Percentiles rank a stretch among this genome's conserved stretches.
phyloP scores from a whole-genome alignment of 331 rosid genomes.

The Saraca asoca region DNA sequence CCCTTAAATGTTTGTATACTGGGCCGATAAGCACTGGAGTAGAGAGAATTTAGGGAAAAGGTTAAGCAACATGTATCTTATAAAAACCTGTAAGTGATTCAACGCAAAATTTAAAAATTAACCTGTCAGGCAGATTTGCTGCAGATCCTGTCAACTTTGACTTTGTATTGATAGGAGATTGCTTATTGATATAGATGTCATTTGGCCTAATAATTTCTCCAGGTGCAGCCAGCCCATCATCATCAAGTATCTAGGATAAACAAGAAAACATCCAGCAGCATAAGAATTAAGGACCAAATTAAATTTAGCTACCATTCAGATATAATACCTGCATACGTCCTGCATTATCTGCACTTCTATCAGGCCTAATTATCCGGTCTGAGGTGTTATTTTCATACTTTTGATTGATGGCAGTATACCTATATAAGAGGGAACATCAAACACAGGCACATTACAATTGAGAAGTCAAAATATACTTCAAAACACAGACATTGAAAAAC shows the following conservation, averaged over 20 bases:
- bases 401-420: slow-evolving; percentile 57
- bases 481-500: slow-evolving; percentile 17
- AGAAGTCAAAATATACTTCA: not conserved
- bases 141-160: slow-evolving; percentile 32
- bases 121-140: slow-evolving; percentile 64
- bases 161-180: slow-evolving; percentile 63
- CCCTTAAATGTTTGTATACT: slow-evolving; percentile 55
- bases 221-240: slow-evolving; percentile 94
- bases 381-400: slow-evolving; percentile 60
- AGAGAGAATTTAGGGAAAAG: slow-evolving; percentile 27
- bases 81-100: slow-evolving; percentile 8
- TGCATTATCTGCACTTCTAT: slow-evolving; percentile 45
- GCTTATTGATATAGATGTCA: slow-evolving; percentile 71
- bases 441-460: slow-evolving; percentile 7
- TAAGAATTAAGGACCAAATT: not conserved
- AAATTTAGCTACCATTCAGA: not conserved
- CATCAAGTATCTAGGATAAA: slow-evolving; percentile 69
- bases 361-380: slow-evolving; percentile 73
- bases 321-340: slow-evolving; percentile 64
- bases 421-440: slow-evolving; percentile 39
- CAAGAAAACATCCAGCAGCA: slow-evolving; percentile 23
- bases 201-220: slow-evolving; percentile 74
- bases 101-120: slow-evolving; percentile 7
- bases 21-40: slow-evolving; percentile 59
- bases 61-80: slow-evolving; percentile 21